phyloP scores from a whole-genome alignment of 2,329 filamentous ascomycete genomes.

The Fusarium euwallaceae region DNA sequence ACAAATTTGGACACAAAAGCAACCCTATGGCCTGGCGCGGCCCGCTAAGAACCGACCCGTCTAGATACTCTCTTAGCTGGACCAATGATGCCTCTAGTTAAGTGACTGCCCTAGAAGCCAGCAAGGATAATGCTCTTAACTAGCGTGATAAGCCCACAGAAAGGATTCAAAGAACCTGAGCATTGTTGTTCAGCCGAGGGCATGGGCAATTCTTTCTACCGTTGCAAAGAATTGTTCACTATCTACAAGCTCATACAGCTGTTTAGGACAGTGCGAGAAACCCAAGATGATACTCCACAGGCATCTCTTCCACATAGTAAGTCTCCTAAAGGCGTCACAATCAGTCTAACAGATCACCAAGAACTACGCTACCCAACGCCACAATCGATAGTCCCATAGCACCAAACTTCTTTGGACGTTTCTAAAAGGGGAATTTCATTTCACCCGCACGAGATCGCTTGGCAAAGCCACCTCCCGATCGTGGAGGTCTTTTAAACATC shows the following conservation, averaged over 20 bases:
- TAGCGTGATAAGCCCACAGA: neutral
- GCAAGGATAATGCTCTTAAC: neutral
- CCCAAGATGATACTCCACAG: neutral
- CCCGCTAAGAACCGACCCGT: neutral
- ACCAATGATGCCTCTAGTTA: neutral
- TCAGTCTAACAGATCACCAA: neutral
- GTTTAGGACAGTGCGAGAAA: neutral
- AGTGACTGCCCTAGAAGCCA: neutral
- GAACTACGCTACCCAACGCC: neutral
- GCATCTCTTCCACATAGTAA: neutral
- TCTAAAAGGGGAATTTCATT: neutral
- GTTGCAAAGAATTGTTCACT: neutral
- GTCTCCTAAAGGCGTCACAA: neutral
- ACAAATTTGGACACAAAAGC: neutral
- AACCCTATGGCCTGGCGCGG: neutral
- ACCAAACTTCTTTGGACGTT: neutral
- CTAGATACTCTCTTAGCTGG: neutral
- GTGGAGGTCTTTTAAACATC: neutral
- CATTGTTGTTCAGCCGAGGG: neutral
- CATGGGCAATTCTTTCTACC: neutral
- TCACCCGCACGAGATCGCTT: neutral
- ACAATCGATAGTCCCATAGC: neutral
- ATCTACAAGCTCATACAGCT: neutral
- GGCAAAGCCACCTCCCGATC: neutral
- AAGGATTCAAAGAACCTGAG: neutral